A percentile compares a stretch with the other conserved stretches of the same genome.
Evolutionary conservation across 2,329 filamentous ascomycete species (phyloP).

Genomic region (Seiridium unicorne): DNA sequence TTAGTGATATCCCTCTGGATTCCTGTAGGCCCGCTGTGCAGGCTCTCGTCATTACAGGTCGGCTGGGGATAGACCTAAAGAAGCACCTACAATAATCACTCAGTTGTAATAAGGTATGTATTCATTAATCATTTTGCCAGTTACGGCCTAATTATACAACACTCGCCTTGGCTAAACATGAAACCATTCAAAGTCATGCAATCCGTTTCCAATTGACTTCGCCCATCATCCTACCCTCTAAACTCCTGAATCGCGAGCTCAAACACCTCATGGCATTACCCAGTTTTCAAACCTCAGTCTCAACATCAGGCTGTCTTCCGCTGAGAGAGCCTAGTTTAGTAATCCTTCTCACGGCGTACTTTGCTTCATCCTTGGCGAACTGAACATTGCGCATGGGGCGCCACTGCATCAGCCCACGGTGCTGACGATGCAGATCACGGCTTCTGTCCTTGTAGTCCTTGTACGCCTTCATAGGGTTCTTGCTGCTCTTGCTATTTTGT

Average conservation of each 20-base stretch:
- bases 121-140: neutral
- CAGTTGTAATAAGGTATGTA: too few species aligned
- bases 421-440: constrained; percentile 77
- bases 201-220: neutral
- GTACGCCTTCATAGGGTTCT: constrained; percentile 55
- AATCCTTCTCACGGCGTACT: constrained; percentile 72
- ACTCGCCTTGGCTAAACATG: neutral
- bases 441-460: constrained; percentile 67
- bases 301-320: constrained; percentile 83
- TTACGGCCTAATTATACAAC: neutral
- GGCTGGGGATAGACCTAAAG: too few species aligned
- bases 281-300: constrained; percentile 62
- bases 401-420: constrained; percentile 94
- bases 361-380: constrained; percentile 86
- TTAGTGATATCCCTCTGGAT: too few species aligned
- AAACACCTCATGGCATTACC: too few species aligned
- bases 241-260: too few species aligned
- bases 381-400: constrained; percentile 80
- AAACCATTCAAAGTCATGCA: neutral
- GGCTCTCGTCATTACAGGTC: too few species aligned
- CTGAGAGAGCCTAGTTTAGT: constrained; percentile 75
- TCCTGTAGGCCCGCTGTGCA: too few species aligned
- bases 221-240: neutral
- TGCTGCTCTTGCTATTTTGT: constrained; percentile 35
- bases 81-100: too few species aligned